These are phyloP conservation scores for Rhizomucor pusillus DNA, from an alignment of 371 early-diverging fungal genomes.

Conservation along the genomic window DNA sequence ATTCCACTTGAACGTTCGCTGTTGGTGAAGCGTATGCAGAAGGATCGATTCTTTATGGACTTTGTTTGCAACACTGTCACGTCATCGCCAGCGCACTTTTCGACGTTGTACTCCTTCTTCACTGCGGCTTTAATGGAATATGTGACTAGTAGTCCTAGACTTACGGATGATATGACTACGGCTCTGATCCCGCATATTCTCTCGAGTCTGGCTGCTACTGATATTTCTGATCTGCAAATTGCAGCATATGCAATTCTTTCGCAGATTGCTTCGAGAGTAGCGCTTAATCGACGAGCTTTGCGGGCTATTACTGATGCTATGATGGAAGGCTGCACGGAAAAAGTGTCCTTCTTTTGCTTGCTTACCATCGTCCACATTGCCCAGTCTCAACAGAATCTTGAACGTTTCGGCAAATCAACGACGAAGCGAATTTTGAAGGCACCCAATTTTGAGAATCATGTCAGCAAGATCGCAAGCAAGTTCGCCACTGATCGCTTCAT, in stretches of 20 bases:
- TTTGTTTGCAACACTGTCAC: conserved; percentile 66
- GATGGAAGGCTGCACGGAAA: conserved; percentile 30
- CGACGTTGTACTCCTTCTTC: conserved; percentile 66
- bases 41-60: conserved; percentile 61
- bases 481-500: conserved; percentile 57
- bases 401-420: conserved; percentile 40
- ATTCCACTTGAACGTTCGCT: conserved; percentile 61
- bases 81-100: conserved; percentile 38
- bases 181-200: conserved; percentile 62
- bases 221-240: conserved; percentile 52
- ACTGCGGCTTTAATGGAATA: conserved; percentile 62
- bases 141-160: conserved; percentile 41
- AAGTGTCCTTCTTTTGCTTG: conserved; percentile 39
- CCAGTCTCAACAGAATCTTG: conserved; percentile 60
- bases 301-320: conserved; percentile 42
- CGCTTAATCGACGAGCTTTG: conserved; percentile 51
- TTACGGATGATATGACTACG: conserved; percentile 46
- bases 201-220: conserved; percentile 45
- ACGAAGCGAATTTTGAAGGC: conserved; percentile 32
- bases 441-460: conserved; percentile 25
- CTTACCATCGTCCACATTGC: conserved; percentile 64
- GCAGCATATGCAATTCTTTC: conserved; percentile 71
- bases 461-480: conserved; percentile 47
- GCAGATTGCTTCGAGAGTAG: conserved; percentile 55
- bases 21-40: conserved; percentile 57